Evolutionary conservation across 2,329 filamentous ascomycete genomes (phyloP), one percentile per base, ranked within the genome.

Genomic region (Microascus cirrosus): DNA sequence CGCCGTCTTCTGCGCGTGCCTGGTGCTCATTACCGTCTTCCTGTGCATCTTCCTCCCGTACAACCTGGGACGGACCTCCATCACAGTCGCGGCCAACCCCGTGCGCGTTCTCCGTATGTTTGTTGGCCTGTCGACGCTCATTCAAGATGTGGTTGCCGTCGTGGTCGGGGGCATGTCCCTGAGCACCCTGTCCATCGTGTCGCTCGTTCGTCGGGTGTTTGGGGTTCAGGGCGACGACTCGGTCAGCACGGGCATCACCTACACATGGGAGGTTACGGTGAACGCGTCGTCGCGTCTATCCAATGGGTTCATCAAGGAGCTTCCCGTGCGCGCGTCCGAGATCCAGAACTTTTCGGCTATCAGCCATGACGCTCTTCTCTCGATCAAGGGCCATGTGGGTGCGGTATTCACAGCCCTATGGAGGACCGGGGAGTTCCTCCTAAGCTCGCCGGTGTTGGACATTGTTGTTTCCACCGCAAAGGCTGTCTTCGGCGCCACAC

Each of bases 41-140:
- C 76, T 88, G 59, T 93, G 91, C 56, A 84, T 97, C 52, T 96
- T 94, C 74, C 74, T 96, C 56, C 94, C 94, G 0, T 99, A 97
- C 72, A 87, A 96, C 58, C 85, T 91, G 67, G 94, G 94, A 15
- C 92, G 95, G 62, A 76, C 95, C 28, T 84, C 89, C 4, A 78
- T 97, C 51, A 85, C 93, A 68, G 76, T 92, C 55, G 69, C 93
- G 25, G 90, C 89, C 13, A 90, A 91, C 63, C 93, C 93, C 2
- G 74, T 90, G 68, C 80, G 90, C 15, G 84, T 93, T 3, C 74
- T 95, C 24, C 83, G 84, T 54, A 77, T 91, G 48, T 68, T 91
- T 11, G 89, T 92, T 51, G 82, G 84, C 58, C 69, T 85, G 48
- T 87, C 88, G n/a, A 91, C 91, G 65, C 77, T 95, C 52, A 70